phyloP scores from a whole-genome alignment of 2,329 filamentous ascomycete species.

The Colletotrichum sublineola region DNA sequence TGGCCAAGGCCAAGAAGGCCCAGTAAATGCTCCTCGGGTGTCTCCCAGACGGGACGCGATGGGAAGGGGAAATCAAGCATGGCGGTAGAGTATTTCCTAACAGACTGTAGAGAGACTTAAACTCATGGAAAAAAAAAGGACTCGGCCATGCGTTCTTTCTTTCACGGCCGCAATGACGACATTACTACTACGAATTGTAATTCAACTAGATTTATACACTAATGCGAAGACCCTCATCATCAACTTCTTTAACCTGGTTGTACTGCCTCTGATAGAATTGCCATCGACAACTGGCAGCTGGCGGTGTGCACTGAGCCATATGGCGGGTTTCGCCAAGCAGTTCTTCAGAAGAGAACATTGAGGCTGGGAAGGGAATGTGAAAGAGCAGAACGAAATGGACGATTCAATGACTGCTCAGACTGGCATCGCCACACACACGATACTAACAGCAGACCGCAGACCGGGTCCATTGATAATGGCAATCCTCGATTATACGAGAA shows the following conservation, averaged over 20 bases:
- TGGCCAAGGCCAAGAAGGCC: constrained; percentile 77
- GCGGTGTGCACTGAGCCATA: neutral
- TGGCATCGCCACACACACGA: no score
- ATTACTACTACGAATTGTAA: constrained; percentile 12
- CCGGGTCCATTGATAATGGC: neutral
- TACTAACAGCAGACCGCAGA: neutral
- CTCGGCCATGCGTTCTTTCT: neutral
- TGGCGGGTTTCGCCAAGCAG: neutral
- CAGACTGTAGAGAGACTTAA: neutral
- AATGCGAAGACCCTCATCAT: neutral
- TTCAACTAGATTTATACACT: constrained; percentile 13
- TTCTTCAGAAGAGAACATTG: no score
- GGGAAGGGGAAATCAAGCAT: neutral
- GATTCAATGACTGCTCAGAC: neutral
- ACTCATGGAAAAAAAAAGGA: neutral
- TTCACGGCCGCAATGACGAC: constrained; percentile 13
- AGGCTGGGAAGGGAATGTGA: neutral
- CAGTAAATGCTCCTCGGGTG: constrained; percentile 63
- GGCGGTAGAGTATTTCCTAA: no score
- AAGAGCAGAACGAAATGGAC: no score
- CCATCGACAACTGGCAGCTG: no score
- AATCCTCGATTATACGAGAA: neutral
- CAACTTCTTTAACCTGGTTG: neutral
- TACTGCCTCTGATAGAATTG: neutral
- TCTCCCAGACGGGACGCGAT: constrained; percentile 58